Base-by-base conservation (phyloP, 495 filamentous ascomycete species). In the Talaromyces adpressus region DNA sequence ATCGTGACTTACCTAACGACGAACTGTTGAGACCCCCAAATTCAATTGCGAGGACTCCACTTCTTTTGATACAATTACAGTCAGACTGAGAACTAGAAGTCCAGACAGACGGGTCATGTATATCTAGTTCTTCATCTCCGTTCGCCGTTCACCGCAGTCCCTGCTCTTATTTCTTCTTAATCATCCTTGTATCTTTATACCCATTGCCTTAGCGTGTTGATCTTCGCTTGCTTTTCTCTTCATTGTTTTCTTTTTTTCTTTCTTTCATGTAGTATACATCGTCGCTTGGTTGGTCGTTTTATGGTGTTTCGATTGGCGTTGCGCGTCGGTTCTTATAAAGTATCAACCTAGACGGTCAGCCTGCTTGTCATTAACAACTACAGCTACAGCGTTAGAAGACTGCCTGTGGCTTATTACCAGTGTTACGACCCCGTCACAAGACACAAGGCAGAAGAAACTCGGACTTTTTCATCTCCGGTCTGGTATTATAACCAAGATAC, bases 121-220 rank as follows among this genome's bases (percentile, higher is more conserved):
- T 68, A 71, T 71, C 65, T 66, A 61, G 64, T 68, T 72, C 70
- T 71, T 67, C 66, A 71, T 72, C 66, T 65, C 62, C 60, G 69
- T 53, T 58, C 30, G 14, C 27, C 27, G 29, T 58, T 32, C 56
- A 36, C 29, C 14, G 56, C 56, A 58, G 27, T n/a, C 27, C 27
- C 29, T n/a, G 68, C 23, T 75, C 70, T 62, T 73, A 71, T 23
- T 68, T 74, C 70, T 57, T 73, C 69, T 9, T 62, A 66, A 11
- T 67, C 66, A 14, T 65, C 69, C 25, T 64, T 65, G 52, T 68
- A 70, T 18, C 30, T 36, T 36, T 8, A 9, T 58, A 58, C 56
- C 36, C 36, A 16, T 41, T 41, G 36, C 36, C 36, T 58, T 34
- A 36, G 56, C 56, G 30, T 58, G 27, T 36, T 32, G 56, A 22